Base-by-base conservation (phyloP, 2,329 filamentous ascomycete genomes). In the Apiospora pterosperma region DNA sequence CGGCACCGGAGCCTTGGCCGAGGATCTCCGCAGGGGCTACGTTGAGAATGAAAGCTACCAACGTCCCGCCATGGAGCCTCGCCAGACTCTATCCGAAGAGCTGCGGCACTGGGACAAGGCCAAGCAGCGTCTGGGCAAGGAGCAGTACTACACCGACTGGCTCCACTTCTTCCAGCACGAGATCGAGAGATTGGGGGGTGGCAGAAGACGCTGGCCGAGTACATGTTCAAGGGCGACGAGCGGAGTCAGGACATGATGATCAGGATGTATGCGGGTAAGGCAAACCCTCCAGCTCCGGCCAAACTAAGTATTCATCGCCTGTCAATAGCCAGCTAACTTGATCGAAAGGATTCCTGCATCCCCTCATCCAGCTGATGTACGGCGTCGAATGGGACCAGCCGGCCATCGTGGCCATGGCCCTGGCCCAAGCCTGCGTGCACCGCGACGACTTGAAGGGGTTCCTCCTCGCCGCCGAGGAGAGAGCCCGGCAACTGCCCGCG, bases 301-400 rank as follows among this genome's bases (percentile, higher is more conserved):
- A 39, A 39, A 16, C 14, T 5, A 14, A 38, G 19, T 16, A 39
- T 39, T 16, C 5, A 19, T 19, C 10, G 0, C 19, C 2, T 19
- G 23, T 8, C 5, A 14, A 28, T 28, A 28, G 23, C 12, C 21
- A 19, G 28, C 48, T 55, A 11, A 55, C 28, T 4, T n/a, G 38
- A 25, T 25, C 8, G 5, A 36, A 69, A 85, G 88, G 91, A 0
- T 84, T 95, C 67, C 70, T 93, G 2, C 92, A 97, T 72, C 92
- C 93, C 2, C 79, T 96, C 19, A 94, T 97, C 67, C 92, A 97
- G 74, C 84, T 97, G 23, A 91, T 93, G 60, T 97, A 93, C 73
- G 93, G 91, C 5, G 74, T 97, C 39, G 93, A 97, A 74, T 97
- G 93, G 80, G 76, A 84, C 11, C 92, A 97, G 73, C 92, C 92